Evolutionary conservation across 495 filamentous ascomycete genomes (phyloP).

Genomic region (Pyrenula aspistea): DNA sequence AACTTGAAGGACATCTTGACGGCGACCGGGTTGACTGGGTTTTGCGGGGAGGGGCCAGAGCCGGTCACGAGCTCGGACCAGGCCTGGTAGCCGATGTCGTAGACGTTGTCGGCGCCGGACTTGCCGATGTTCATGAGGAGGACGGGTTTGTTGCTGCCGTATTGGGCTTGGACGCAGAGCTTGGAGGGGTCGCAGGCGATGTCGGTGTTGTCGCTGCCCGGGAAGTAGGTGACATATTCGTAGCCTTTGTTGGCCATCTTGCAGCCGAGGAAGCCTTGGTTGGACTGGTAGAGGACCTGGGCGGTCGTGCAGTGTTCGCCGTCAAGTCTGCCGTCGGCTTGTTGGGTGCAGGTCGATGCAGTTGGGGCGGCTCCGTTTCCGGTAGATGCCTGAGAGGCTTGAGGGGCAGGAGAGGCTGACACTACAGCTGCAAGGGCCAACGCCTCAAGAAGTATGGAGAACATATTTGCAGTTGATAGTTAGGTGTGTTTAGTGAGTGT

Average conservation of each 20-base stretch:
- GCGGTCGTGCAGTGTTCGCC: not conserved
- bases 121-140: conserved; percentile 4
- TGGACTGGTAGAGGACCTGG: not conserved
- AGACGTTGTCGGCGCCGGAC: conserved; percentile 9
- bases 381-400: not conserved
- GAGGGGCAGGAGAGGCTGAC: not conserved
- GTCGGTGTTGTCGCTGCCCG: not conserved
- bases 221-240: not conserved
- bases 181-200: not conserved
- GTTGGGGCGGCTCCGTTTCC: too few relatives aligned
- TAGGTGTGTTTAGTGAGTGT: not conserved
- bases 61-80: conserved; percentile 12
- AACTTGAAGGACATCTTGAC: not conserved
- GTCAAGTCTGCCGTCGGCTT: not conserved
- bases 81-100: conserved; percentile 7
- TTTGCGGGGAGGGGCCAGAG: conserved; percentile 7
- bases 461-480: not conserved
- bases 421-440: not conserved
- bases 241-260: not conserved
- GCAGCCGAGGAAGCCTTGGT: conserved; percentile 1
- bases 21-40: not conserved
- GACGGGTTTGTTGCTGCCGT: conserved; percentile 7
- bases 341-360: not conserved
- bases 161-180: conserved; percentile 13
- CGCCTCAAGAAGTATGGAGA: not conserved